phyloP scores from a whole-genome alignment of 371 early-diverging fungal genomes.

The Paraphysoderma sedebokerense region DNA sequence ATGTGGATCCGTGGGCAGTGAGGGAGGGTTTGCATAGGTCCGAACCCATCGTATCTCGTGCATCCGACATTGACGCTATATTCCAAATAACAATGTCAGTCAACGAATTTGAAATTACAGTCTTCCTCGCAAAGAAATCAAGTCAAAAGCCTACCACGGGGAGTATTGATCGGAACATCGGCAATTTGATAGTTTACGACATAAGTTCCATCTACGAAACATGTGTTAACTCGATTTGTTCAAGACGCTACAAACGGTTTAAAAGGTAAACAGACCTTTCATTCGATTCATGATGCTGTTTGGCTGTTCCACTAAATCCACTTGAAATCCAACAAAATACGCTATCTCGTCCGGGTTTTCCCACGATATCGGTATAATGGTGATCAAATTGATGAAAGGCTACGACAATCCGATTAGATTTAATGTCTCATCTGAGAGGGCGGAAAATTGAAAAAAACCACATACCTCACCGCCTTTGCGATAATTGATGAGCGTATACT shows the following conservation, averaged over 20 bases:
- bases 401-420: too few relatives aligned
- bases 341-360: conserved; percentile 21
- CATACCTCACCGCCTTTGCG: conserved; percentile 27
- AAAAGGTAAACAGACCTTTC: too few relatives aligned
- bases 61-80: neutral
- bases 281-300: conserved; percentile 40
- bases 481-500: conserved; percentile 42
- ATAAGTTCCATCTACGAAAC: conserved; percentile 29
- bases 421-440: too few relatives aligned
- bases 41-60: neutral
- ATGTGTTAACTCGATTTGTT: too few relatives aligned
- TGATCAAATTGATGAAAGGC: conserved; percentile 47
- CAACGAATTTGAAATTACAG: neutral
- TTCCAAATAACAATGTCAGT: neutral
- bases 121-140: neutral
- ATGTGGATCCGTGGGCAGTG: neutral
- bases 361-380: conserved; percentile 35
- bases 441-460: neutral
- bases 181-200: conserved; percentile 21
- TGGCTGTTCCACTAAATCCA: conserved; percentile 49
- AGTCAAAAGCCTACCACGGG: neutral
- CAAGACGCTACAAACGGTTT: neutral
- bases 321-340: conserved; percentile 46
- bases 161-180: neutral
- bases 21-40: neutral